Evolutionary conservation across 2,329 filamentous ascomycete species (phyloP).

Genomic region (Microdochium paspali): DNA sequence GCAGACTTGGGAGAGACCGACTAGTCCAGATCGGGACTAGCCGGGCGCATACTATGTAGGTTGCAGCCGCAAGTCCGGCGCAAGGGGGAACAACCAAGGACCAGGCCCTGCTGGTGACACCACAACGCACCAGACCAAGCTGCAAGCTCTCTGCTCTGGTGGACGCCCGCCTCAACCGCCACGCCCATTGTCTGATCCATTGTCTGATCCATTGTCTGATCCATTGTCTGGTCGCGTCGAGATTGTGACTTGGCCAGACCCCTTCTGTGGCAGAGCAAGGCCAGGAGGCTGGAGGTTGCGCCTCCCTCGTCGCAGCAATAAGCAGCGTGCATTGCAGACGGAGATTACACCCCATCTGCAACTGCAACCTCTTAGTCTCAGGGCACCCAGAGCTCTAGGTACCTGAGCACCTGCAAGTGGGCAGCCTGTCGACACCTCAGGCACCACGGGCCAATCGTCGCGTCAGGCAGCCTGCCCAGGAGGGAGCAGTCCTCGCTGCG

Average conservation of each 20-base stretch:
- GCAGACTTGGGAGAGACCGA: background rate
- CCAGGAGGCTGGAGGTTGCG: no score
- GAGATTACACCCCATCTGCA: background rate
- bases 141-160: no score
- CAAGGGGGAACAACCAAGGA: background rate
- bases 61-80: background rate
- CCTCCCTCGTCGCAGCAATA: background rate
- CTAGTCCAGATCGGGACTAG: background rate
- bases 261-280: background rate
- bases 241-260: no score
- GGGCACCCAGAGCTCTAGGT: no score
- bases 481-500: background rate
- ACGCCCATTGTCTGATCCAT: no score
- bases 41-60: background rate
- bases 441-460: constrained; percentile 15
- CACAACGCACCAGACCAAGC: background rate
- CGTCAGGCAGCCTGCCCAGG: constrained; percentile 13
- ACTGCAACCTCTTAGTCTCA: background rate
- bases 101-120: background rate
- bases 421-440: constrained; percentile 1
- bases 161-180: no score
- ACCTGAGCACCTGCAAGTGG: no score
- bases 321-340: background rate
- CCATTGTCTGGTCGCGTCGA: no score
- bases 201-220: no score